Evolutionary conservation across 1,284 basidiomycete genomes (phyloP).

Genomic region (Serendipita sp.): DNA sequence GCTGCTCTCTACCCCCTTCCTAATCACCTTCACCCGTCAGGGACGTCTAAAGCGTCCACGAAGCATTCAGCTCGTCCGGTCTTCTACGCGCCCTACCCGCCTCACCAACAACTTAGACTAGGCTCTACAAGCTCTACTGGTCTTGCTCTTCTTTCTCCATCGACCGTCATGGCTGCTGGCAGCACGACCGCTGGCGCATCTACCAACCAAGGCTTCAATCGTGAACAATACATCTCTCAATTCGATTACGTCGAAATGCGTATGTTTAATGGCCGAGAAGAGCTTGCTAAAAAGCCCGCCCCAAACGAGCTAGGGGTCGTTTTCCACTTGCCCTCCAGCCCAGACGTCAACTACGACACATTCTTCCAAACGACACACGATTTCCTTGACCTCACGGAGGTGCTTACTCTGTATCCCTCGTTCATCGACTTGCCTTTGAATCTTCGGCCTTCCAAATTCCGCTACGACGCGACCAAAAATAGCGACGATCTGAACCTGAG

Average conservation of each 20-base stretch:
- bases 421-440: not conserved
- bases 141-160: not conserved
- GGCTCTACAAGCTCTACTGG: not conserved
- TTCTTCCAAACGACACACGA: slow-evolving; percentile 3
- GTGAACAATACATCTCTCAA: not conserved
- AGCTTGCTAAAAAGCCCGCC: slow-evolving; percentile 1
- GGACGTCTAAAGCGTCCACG: not conserved
- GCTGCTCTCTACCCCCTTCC: not conserved
- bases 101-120: not conserved
- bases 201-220: not conserved
- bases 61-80: not conserved
- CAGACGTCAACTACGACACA: slow-evolving; percentile 1
- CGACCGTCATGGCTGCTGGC: not conserved
- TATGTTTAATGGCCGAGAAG: not conserved
- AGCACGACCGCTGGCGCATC: not conserved
- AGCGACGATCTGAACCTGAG: not conserved
- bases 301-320: not conserved
- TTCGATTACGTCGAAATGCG: slow-evolving; percentile 3
- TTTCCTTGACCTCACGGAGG: not conserved
- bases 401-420: not conserved
- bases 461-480: slow-evolving; percentile 3
- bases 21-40: not conserved
- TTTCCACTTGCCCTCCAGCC: not conserved
- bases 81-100: not conserved
- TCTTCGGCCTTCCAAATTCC: not conserved